phyloP scores from a whole-genome alignment of 257 asterid species.

The Cinchona pubescens region DNA sequence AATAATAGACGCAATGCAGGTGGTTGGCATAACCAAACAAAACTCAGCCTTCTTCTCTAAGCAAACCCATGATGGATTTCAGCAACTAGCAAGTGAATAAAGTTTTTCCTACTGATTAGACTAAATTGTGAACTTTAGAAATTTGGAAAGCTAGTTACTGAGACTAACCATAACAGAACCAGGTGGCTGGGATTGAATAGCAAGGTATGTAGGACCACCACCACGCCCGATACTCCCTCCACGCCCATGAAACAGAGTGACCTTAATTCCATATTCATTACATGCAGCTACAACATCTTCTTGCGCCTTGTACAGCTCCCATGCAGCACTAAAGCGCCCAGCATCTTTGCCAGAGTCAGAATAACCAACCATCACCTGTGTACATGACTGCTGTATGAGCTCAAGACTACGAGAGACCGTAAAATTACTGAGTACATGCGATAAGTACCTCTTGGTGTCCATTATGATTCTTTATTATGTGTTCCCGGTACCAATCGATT shows the following conservation, averaged over 20 bases:
- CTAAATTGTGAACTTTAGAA: background rate
- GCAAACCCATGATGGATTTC: background rate
- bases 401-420: conserved; percentile 16
- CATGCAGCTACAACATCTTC: conserved; percentile 95
- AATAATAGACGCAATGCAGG: background rate
- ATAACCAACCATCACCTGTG: conserved; percentile 98
- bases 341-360: conserved; percentile 99
- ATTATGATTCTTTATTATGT: conserved; percentile 67
- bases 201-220: conserved; percentile 94
- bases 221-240: conserved; percentile 99
- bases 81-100: background rate
- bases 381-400: conserved; percentile 22
- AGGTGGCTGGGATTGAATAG: conserved; percentile 97
- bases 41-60: background rate
- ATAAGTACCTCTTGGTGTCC: conserved; percentile 90
- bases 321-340: conserved; percentile 92
- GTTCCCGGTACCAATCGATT: conserved; percentile 85
- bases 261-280: conserved; percentile 76
- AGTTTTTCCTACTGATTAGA: background rate
- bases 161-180: conserved; percentile 91
- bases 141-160: conserved; percentile 2
- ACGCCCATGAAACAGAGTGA: conserved; percentile 96
- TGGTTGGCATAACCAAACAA: background rate
- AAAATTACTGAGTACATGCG: background rate
- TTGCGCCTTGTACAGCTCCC: conserved; percentile 99